Evolutionary conservation across 2,329 filamentous ascomycete species (phyloP), one percentile per base, ranked within the genome.

Genomic region (Hypomyces perniciosus): DNA sequence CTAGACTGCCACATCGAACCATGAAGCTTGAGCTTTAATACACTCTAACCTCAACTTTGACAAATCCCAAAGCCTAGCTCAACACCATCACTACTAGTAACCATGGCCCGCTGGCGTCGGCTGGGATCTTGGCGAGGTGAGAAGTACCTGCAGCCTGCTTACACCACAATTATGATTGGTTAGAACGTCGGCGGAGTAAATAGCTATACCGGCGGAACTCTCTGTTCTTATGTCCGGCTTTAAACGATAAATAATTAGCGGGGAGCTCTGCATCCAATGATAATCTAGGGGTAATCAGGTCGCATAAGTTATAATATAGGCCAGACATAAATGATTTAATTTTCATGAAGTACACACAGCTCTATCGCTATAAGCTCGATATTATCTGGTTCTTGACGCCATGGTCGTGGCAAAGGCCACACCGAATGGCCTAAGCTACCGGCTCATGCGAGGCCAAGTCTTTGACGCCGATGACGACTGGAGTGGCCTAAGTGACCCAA

Each of bases 181-280:
- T 42, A 4, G 9, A 6, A 29, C 4, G 9, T 29, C 39, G 8
- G 12, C 29, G 10, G n/a, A 27, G 37, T 9, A 37, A 35, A 12
- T 33, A 5, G 8, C 8, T 42, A 42, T 31, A 26, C 20, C 12
- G 30, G 8, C 37, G n/a, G n/a, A n/a, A n/a, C n/a, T n/a, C n/a
- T n/a, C n/a, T n/a, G n/a, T n/a, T n/a, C n/a, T n/a, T n/a, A 41
- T 47, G 20, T 41, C 45, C 6, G n/a, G 8, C 13, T 38, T 26
- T 6, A 41, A 34, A 8, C 8, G 41, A 39, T 29, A 39, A 28
- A 34, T 29, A 37, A 4, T 6, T 1, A 26, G 3, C 38, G 12
- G 46, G 46, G 42, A 31, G 39, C 39, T 35, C 39, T 12, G 12
- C 30, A 26, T 31, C 46, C 46, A 48, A 48, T 42, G 20, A n/a